A percentile compares a stretch with the other conserved stretches of the same genome.
phyloP scores from a whole-genome alignment of 331 rosid species.

The Dryas integrifolia region DNA sequence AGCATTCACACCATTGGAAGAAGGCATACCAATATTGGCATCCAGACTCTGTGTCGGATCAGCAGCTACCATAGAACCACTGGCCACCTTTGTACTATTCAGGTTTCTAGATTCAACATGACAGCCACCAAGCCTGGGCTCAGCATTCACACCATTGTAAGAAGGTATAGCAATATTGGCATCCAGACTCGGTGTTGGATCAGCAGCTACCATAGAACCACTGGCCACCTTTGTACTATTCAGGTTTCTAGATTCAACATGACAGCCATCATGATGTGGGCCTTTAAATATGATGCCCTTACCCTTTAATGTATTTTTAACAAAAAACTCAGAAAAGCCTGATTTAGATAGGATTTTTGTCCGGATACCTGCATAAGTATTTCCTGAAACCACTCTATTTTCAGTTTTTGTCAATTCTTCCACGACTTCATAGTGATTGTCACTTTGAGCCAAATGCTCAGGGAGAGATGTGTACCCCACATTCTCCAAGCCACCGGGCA shows the following conservation, averaged over 20 bases:
- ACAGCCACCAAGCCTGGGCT: constrained; percentile 28
- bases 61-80: constrained; percentile 36
- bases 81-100: constrained; percentile 39
- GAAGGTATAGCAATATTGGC: constrained; percentile 35
- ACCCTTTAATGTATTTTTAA: constrained; percentile 60
- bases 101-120: constrained; percentile 39
- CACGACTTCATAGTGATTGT: constrained; percentile 35
- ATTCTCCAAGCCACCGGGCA: constrained; percentile 48
- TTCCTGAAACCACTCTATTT: constrained; percentile 33
- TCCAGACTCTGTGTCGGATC: constrained; percentile 24
- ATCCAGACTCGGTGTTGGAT: constrained; percentile 25
- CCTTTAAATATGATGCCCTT: constrained; percentile 62
- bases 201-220: constrained; percentile 36
- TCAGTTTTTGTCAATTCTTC: constrained; percentile 41
- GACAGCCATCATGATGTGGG: constrained; percentile 32
- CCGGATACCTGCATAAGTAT: constrained; percentile 41
- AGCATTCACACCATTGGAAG: constrained; percentile 24
- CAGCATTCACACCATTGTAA: constrained; percentile 17
- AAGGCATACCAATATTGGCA: constrained; percentile 32
- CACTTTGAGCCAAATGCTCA: constrained; percentile 46
- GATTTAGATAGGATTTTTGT: constrained; percentile 63
- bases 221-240: constrained; percentile 39
- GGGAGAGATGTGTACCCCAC: constrained; percentile 45
- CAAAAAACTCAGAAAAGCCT: constrained; percentile 68
- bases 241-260: constrained; percentile 39